phyloP scores from a whole-genome alignment of 2,329 filamentous ascomycete genomes.

The Arthrobotrys megalospora region DNA sequence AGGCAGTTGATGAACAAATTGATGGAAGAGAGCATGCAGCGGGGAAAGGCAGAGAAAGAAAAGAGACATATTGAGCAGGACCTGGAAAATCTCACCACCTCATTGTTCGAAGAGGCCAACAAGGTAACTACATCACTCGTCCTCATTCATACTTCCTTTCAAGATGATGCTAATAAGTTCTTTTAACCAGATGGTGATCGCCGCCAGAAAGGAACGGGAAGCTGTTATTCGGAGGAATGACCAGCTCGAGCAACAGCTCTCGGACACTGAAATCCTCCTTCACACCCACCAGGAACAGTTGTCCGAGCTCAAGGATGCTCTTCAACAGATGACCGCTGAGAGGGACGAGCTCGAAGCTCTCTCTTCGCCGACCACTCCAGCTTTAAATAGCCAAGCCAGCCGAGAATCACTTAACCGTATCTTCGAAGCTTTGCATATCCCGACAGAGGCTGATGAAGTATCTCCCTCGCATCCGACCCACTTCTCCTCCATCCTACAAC shows the following conservation, averaged over 20 bases:
- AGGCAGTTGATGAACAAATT: slow-evolving; percentile 73
- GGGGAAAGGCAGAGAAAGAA: slow-evolving; percentile 79
- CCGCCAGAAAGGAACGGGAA: slow-evolving; percentile 87
- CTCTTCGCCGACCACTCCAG: slow-evolving; percentile 84
- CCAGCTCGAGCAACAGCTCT: slow-evolving; percentile 85
- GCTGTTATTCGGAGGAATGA: slow-evolving; percentile 86
- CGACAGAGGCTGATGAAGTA: slow-evolving; percentile 72
- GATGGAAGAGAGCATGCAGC: slow-evolving; percentile 77
- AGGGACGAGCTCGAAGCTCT: slow-evolving; percentile 79
- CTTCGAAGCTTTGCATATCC: slow-evolving; percentile 75
- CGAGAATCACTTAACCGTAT: slow-evolving; percentile 72
- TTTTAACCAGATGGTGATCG: slow-evolving; percentile 82
- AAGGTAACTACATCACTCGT: slow-evolving; percentile 71
- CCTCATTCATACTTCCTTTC: not conserved
- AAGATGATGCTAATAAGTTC: slow-evolving; percentile 63
- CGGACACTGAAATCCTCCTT: slow-evolving; percentile 87
- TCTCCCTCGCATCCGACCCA: slow-evolving; percentile 77
- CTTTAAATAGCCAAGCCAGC: slow-evolving; percentile 72
- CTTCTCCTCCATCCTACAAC: slow-evolving; percentile 85
- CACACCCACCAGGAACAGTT: slow-evolving; percentile 94
- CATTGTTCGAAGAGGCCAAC: slow-evolving; percentile 98
- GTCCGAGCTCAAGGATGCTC: slow-evolving; percentile 88
- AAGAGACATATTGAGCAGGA: slow-evolving; percentile 94
- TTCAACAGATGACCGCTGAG: slow-evolving; percentile 86
- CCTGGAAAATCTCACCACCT: slow-evolving; percentile 88